A percentile compares a stretch with the other conserved stretches of the same genome.
phyloP scores from a whole-genome alignment of 345 rosid genomes.

The Eucalyptus dawsonii region DNA sequence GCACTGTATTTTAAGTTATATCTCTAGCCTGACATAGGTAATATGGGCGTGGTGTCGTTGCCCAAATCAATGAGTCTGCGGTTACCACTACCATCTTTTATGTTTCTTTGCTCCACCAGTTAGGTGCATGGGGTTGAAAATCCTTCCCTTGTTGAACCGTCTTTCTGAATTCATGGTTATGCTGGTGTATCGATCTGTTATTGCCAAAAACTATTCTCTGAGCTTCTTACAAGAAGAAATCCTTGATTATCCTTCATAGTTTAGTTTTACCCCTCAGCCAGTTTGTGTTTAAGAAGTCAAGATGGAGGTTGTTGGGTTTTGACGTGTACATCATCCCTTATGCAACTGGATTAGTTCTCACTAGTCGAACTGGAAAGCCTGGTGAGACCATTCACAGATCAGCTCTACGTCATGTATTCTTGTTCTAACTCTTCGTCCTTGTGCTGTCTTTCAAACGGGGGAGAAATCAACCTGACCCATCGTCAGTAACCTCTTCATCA shows the following conservation, averaged over 20 bases:
- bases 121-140: neutral
- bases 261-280: neutral
- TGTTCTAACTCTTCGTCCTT: neutral
- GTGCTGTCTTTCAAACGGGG: neutral
- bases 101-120: neutral
- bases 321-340: neutral
- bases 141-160: neutral
- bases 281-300: neutral
- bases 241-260: neutral
- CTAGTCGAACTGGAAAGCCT: too few relatives aligned
- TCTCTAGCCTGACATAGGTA: neutral
- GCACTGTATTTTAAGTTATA: neutral
- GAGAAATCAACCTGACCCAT: neutral
- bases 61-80: neutral
- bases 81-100: neutral
- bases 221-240: neutral
- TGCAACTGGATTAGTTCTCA: neutral
- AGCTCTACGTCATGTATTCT: neutral
- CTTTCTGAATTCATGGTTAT: neutral
- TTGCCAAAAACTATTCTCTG: neutral
- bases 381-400: neutral
- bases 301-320: neutral
- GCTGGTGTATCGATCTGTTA: neutral
- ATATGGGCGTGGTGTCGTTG: neutral
- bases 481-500: neutral